Evolutionary conservation across 129 eudicot species (phyloP).

Genomic region (Saposhnikovia divaricata): DNA sequence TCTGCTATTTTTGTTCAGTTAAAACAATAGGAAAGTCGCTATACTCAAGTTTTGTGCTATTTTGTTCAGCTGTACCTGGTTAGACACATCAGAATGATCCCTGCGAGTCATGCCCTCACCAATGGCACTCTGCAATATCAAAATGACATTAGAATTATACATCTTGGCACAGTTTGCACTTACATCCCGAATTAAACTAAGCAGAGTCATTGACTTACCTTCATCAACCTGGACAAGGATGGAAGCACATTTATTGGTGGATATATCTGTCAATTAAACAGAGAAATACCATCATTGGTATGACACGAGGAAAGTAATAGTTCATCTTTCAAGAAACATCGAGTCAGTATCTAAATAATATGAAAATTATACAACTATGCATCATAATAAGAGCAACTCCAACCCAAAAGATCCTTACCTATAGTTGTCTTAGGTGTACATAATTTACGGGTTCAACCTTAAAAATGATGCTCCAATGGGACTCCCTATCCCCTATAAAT

Average conservation of each 20-base stretch:
- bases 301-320: background rate
- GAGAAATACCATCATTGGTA: conserved; percentile 6
- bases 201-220: conserved; percentile 37
- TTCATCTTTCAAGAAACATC: background rate
- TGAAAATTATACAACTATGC: background rate
- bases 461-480: too few species aligned
- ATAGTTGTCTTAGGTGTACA: too few species aligned
- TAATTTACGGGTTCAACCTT: too few species aligned
- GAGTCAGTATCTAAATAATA: background rate
- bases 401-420: too few species aligned
- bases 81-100: conserved; percentile 98
- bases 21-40: background rate
- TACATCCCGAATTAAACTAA: conserved; percentile 1
- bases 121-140: conserved; percentile 87
- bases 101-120: conserved; percentile 99
- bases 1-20: conserved; percentile 3
- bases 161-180: background rate
- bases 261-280: conserved; percentile 60
- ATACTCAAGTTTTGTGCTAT: background rate
- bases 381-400: too few species aligned
- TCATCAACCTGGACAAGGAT: conserved; percentile 94
- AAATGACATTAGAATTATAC: conserved; percentile 4
- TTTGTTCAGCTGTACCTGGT: conserved; percentile 47
- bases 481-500: too few species aligned
- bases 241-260: conserved; percentile 99